Percentiles rank a stretch among this genome's conserved stretches.
phyloP scores from a whole-genome alignment of 768 basidiomycete genomes.

The Artomyces pyxidatus region DNA sequence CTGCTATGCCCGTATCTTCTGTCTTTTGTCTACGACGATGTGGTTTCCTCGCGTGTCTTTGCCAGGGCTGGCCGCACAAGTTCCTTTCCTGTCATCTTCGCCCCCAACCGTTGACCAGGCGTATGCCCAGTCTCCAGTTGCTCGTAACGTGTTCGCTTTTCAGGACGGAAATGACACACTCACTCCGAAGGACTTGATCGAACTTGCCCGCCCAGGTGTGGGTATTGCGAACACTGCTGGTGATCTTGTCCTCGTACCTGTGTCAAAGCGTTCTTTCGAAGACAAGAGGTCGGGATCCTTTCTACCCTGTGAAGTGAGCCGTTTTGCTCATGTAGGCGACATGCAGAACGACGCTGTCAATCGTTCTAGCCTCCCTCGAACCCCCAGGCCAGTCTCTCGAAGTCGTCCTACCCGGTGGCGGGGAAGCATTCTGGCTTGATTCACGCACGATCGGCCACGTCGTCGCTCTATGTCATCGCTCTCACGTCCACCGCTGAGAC shows the following conservation, averaged over 20 bases:
- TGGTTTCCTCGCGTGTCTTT: constrained; percentile 41
- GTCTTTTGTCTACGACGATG: constrained; percentile 35
- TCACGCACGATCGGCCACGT: constrained; percentile 60
- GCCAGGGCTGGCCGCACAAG: constrained; percentile 48
- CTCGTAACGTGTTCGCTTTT: too few relatives aligned
- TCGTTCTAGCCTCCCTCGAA: constrained; percentile 54
- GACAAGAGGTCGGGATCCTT: constrained; percentile 54
- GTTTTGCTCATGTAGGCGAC: not conserved
- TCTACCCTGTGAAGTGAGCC: not conserved
- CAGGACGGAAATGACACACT: constrained; percentile 53
- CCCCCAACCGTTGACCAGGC: constrained; percentile 19
- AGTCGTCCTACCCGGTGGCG: constrained; percentile 57
- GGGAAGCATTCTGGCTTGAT: constrained; percentile 76
- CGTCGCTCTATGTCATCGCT: constrained; percentile 53
- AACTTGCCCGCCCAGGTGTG: constrained; percentile 56
- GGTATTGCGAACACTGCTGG: constrained; percentile 63
- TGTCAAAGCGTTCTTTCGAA: constrained; percentile 62
- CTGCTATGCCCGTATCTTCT: too few relatives aligned
- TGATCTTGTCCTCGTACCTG: constrained; percentile 57
- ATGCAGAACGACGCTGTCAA: constrained; percentile 58
- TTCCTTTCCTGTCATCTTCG: constrained; percentile 33
- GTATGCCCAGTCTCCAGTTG: constrained; percentile 16
- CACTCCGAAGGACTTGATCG: constrained; percentile 62
- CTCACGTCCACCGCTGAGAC: constrained; percentile 34
- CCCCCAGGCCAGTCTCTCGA: constrained; percentile 42